phyloP scores from a whole-genome alignment of 495 filamentous ascomycete species.

The Penicillium arizonense region DNA sequence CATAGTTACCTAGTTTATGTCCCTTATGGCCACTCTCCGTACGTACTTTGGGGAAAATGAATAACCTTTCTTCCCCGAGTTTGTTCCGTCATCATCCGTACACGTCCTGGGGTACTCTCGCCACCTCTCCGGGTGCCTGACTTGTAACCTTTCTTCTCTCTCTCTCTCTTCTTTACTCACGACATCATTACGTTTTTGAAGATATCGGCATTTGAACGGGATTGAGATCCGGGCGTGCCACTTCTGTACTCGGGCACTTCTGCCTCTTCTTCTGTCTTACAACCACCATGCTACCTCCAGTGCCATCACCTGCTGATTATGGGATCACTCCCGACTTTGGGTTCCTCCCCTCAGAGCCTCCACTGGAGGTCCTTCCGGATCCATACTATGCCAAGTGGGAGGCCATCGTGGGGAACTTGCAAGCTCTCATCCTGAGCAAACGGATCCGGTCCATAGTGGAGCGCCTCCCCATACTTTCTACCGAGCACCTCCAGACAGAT shows the following conservation, averaged over 20 bases:
- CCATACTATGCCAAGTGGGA: slow-evolving; percentile 96
- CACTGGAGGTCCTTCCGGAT: slow-evolving; percentile 75
- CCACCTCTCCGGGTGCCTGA: neutral
- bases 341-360: slow-evolving; percentile 83
- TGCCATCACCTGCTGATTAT: slow-evolving; percentile 79
- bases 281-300: slow-evolving; percentile 71
- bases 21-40: too few relatives aligned
- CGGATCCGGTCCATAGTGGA: slow-evolving; percentile 75
- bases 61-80: neutral
- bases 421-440: slow-evolving; percentile 79
- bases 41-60: neutral
- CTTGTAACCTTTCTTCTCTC: neutral
- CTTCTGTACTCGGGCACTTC: neutral
- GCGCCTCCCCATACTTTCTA: slow-evolving; percentile 76
- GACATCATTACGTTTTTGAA: neutral
- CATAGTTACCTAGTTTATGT: too few relatives aligned
- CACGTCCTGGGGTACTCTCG: neutral
- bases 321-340: slow-evolving; percentile 82
- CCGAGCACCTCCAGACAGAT: slow-evolving; percentile 72
- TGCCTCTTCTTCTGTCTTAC: slow-evolving; percentile 4
- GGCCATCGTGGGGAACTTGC: slow-evolving; percentile 76
- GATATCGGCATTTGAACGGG: neutral
- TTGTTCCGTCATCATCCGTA: slow-evolving; percentile 3
- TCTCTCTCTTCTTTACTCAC: neutral
- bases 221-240: slow-evolving; percentile 1